Percentiles rank a stretch among this genome's conserved stretches.
Conservation (phyloP, 345 rosid genomes). For the Pistacia vera region DNA sequence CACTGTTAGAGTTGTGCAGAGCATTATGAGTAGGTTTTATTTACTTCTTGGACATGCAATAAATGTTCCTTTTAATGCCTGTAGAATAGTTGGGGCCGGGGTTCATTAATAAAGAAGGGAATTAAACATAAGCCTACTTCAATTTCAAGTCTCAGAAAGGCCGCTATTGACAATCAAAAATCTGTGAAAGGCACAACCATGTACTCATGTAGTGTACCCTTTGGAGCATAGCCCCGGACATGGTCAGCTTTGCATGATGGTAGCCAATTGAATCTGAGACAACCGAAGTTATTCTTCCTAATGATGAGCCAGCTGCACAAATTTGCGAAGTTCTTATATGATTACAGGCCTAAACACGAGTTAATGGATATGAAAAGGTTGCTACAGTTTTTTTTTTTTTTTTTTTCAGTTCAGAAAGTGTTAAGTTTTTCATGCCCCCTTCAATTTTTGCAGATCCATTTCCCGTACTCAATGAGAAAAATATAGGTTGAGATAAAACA, state of each 20-base stretch:
- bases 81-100: constrained; percentile 79
- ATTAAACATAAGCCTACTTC: constrained; percentile 34
- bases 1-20: background rate
- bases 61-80: constrained; percentile 3
- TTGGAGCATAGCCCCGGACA: constrained; percentile 71
- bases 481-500: constrained; percentile 9
- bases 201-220: constrained; percentile 82
- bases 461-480: constrained; percentile 1
- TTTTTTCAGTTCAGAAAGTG: background rate
- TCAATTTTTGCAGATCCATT: background rate
- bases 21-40: background rate
- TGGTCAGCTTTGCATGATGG: constrained; percentile 62
- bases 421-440: background rate
- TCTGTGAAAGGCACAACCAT: constrained; percentile 53
- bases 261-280: constrained; percentile 30
- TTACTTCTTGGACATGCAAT: constrained; percentile 6
- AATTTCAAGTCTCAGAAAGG: constrained; percentile 44
- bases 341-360: constrained; percentile 1
- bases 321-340: constrained; percentile 14
- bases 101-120: constrained; percentile 53
- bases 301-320: background rate
- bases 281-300: background rate
- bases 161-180: constrained; percentile 55
- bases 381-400: background rate
- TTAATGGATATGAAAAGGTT: constrained; percentile 7